Percentiles rank a stretch among this genome's conserved stretches.
These are phyloP conservation scores for Colletotrichum viniferum DNA, from an alignment of 2,329 filamentous ascomycete species.

Conservation along the genomic window DNA sequence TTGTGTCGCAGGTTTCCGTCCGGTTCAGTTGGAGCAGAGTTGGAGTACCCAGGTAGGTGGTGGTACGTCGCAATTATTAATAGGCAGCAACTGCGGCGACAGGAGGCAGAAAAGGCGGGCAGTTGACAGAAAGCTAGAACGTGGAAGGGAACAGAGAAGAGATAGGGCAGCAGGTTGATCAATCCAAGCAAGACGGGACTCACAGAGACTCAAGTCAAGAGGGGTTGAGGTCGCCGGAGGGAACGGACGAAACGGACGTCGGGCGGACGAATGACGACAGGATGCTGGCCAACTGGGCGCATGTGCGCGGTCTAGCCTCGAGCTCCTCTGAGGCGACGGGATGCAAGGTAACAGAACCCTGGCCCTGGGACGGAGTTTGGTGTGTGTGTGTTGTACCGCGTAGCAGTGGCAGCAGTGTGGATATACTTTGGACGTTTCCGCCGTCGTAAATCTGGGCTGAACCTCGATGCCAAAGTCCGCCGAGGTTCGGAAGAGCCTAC, in stretches of 20 bases:
- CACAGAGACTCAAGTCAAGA: background rate
- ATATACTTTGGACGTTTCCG: background rate
- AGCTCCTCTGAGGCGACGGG: background rate
- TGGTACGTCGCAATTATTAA: background rate
- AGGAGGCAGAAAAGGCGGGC: background rate
- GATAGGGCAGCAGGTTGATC: background rate
- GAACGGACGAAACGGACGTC: constrained; percentile 18
- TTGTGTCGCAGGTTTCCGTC: background rate
- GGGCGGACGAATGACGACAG: constrained; percentile 16
- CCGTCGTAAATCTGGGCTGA: background rate
- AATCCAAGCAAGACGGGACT: background rate
- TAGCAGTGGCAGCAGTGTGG: background rate
- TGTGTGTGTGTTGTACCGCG: background rate
- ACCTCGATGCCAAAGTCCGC: background rate
- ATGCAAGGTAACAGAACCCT: constrained; percentile 1
- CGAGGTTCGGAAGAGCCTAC: background rate
- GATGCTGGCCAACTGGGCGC: background rate
- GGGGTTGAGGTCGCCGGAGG: constrained; percentile 11
- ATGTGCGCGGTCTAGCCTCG: background rate
- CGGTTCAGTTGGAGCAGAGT: background rate
- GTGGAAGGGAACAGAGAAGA: background rate
- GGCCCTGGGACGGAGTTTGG: background rate
- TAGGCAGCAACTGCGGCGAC: background rate
- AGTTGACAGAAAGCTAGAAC: constrained; percentile 3
- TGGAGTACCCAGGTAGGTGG: background rate